Evolutionary conservation across 1,284 basidiomycete genomes (phyloP).

Genomic region (Tausonia pullulans): DNA sequence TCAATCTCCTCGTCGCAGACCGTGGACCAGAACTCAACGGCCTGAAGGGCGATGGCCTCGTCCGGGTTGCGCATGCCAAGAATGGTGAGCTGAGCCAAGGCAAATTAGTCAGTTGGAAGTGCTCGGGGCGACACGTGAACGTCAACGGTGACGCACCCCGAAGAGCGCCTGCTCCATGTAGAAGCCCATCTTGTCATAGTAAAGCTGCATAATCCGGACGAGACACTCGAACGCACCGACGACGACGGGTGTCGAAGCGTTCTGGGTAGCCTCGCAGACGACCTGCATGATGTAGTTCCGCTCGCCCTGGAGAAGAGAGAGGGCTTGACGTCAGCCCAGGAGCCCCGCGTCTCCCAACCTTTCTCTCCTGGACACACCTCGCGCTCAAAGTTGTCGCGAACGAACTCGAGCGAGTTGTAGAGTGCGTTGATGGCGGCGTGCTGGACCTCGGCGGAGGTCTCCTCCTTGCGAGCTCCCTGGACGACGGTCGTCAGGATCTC

Average conservation of each 20-base stretch:
- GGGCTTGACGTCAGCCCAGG: neutral
- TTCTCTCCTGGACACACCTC: constrained; percentile 48
- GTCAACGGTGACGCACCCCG: constrained; percentile 51
- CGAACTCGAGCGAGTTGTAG: constrained; percentile 94
- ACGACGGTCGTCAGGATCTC: constrained; percentile 98
- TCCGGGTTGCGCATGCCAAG: constrained; percentile 94
- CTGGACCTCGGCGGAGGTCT: constrained; percentile 85
- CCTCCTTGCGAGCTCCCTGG: constrained; percentile 93
- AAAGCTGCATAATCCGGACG: constrained; percentile 92
- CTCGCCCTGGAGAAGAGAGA: constrained; percentile 56
- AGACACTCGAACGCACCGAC: constrained; percentile 90
- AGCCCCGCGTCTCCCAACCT: too few species aligned
- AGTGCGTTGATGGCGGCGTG: constrained; percentile 88
- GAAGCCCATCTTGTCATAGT: constrained; percentile 98
- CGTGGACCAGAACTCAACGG: constrained; percentile 98
- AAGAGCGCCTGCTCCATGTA: constrained; percentile 99
- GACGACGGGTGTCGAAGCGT: constrained; percentile 63
- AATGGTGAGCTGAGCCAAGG: constrained; percentile 69
- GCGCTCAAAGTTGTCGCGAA: constrained; percentile 93
- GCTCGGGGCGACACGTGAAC: neutral
- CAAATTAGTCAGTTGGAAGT: constrained; percentile 6
- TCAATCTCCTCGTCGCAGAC: constrained; percentile 98
- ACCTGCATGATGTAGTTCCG: constrained; percentile 99
- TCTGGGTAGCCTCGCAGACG: constrained; percentile 96
- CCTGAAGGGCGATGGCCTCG: constrained; percentile 85